These are phyloP conservation scores for Cercophora scortea DNA, from an alignment of 495 filamentous ascomycete genomes.

Conservation along the genomic window DNA sequence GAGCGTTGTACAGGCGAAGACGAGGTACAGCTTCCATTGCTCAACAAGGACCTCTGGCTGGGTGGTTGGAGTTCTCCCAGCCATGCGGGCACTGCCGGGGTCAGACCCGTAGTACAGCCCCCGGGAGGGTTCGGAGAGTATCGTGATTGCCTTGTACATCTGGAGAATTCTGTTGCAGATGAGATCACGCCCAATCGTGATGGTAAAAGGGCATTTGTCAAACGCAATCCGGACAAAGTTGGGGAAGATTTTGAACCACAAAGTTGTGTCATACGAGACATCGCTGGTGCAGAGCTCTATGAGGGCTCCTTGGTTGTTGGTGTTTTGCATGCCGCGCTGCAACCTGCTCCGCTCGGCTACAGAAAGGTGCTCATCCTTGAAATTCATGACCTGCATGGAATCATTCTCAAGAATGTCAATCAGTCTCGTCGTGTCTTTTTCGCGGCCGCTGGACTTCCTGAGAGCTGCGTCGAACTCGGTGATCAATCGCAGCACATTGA, in stretches of 20 bases:
- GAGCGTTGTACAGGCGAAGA: conserved; percentile 93
- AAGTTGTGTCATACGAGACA: conserved; percentile 82
- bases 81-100: conserved; percentile 34
- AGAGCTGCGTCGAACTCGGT: conserved; percentile 90
- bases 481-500: conserved; percentile 84
- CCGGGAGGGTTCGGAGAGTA: conserved; percentile 66
- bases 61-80: conserved; percentile 56
- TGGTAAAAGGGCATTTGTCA: conserved; percentile 82
- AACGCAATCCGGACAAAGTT: conserved; percentile 88
- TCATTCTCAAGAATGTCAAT: conserved; percentile 90
- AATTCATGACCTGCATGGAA: conserved; percentile 77
- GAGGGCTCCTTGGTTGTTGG: conserved; percentile 73
- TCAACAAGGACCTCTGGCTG: conserved; percentile 85
- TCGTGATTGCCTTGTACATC: conserved; percentile 77
- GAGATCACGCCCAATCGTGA: conserved; percentile 81
- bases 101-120: conserved; percentile 47
- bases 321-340: conserved; percentile 82
- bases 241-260: conserved; percentile 98
- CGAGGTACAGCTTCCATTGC: conserved; percentile 97
- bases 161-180: conserved; percentile 86
- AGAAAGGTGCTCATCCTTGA: conserved; percentile 87
- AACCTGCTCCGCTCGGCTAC: conserved; percentile 87
- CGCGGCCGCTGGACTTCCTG: conserved; percentile 48
- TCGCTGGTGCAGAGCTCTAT: conserved; percentile 95
- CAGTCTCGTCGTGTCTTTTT: conserved; percentile 59